These are phyloP conservation scores for Iris macrosiphon DNA, from an alignment of 106 monocot genomes.

Conservation along the genomic window DNA sequence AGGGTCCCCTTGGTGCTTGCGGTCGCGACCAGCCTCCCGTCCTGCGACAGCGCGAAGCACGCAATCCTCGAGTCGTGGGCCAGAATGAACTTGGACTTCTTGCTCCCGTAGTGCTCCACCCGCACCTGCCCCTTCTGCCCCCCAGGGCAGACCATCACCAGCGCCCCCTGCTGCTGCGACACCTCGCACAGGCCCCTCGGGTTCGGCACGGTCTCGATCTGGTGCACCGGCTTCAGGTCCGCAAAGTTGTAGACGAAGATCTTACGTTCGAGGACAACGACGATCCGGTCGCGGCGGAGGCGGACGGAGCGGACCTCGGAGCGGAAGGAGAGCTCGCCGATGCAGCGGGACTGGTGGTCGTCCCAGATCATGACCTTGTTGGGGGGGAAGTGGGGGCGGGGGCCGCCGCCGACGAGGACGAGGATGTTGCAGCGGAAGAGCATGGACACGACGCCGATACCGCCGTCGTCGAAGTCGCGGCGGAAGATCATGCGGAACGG, in stretches of 20 bases:
- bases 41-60: conserved; percentile 71
- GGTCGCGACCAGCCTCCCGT: conserved; percentile 68
- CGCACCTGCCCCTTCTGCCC: conserved; percentile 95
- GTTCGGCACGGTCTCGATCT: conserved; percentile 93
- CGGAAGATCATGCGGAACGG: conserved; percentile 98
- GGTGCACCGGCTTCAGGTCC: conserved; percentile 87
- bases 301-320: conserved; percentile 87
- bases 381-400: conserved; percentile 64
- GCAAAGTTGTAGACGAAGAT: conserved; percentile 92
- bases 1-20: conserved; percentile 88
- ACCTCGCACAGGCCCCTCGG: conserved; percentile 87
- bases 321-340: conserved; percentile 95
- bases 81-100: conserved; percentile 81
- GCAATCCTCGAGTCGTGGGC: conserved; percentile 86
- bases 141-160: conserved; percentile 97
- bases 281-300: conserved; percentile 79
- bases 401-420: conserved; percentile 90
- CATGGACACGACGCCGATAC: conserved; percentile 88
- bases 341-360: conserved; percentile 96
- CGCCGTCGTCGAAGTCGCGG: conserved; percentile 69
- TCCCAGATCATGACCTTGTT: conserved; percentile 99
- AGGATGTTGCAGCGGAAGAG: conserved; percentile 97
- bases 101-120: conserved; percentile 81
- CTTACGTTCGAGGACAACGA: conserved; percentile 90
- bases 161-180: conserved; percentile 79